These are phyloP conservation scores for Taphrina communis DNA, from an alignment of 1,139 yeast species.

Conservation along the genomic window DNA sequence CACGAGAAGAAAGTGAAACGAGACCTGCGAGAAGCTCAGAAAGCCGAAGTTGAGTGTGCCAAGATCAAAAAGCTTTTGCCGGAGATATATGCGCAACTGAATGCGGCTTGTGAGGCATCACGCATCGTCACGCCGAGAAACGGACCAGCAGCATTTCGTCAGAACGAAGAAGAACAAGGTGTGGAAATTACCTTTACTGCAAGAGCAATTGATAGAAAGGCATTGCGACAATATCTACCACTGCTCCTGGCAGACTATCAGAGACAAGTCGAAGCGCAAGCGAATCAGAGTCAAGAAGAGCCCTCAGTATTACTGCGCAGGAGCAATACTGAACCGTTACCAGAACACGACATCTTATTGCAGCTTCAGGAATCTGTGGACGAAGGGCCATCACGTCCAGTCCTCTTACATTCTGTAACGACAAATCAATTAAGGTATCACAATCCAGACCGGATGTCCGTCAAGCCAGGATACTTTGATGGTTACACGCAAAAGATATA, in stretches of 20 bases:
- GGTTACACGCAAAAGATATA: constrained; percentile 32
- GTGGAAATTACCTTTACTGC: constrained; percentile 20
- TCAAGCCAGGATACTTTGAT: constrained; percentile 27
- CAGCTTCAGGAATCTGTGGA: background rate
- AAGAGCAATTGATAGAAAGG: constrained; percentile 25
- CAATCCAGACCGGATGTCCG: constrained; percentile 23
- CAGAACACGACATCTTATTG: background rate
- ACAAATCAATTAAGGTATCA: background rate
- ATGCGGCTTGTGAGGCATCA: constrained; percentile 23
- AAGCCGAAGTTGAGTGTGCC: constrained; percentile 20
- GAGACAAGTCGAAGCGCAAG: constrained; percentile 7
- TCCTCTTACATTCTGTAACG: constrained; percentile 6
- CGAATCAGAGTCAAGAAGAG: background rate
- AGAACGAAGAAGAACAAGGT: constrained; percentile 16
- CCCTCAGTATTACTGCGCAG: background rate
- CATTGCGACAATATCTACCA: constrained; percentile 30
- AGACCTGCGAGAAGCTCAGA: constrained; percentile 22
- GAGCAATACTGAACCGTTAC: background rate
- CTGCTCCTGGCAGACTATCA: constrained; percentile 27
- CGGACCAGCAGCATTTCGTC: constrained; percentile 36
- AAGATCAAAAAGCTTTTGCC: constrained; percentile 25
- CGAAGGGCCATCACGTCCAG: background rate
- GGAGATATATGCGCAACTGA: constrained; percentile 30
- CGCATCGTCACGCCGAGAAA: background rate
- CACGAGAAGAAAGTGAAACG: constrained; percentile 30